Percentiles rank a stretch among this genome's conserved stretches.
Conservation (phyloP, 2,329 filamentous ascomycete species). For the Trichoderma sp. region DNA sequence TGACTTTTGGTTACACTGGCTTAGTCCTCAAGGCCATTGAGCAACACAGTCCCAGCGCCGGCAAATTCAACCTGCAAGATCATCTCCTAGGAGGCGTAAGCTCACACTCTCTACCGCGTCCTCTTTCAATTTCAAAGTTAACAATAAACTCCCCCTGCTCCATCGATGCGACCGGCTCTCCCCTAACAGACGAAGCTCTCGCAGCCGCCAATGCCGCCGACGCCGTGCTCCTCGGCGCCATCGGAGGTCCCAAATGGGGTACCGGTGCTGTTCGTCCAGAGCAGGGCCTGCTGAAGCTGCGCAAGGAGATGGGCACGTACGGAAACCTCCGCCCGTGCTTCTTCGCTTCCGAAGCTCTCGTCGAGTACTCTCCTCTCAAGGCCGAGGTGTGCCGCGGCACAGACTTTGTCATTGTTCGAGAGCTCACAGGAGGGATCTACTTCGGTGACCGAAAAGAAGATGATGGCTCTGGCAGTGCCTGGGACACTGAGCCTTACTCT, state of each 20-base stretch:
- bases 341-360: constrained; percentile 85
- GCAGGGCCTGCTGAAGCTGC: constrained; percentile 85
- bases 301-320: constrained; percentile 92
- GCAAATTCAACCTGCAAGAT: constrained; percentile 85
- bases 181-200: constrained; percentile 82
- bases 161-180: constrained; percentile 76
- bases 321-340: constrained; percentile 95
- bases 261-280: constrained; percentile 86
- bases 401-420: constrained; percentile 90
- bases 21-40: constrained; percentile 78
- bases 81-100: constrained; percentile 90
- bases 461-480: constrained; percentile 71
- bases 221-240: constrained; percentile 88
- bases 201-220: constrained; percentile 80
- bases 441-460: constrained; percentile 78
- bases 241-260: constrained; percentile 96
- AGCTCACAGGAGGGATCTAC: constrained; percentile 92
- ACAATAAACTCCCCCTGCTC: constrained; percentile 53
- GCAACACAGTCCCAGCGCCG: constrained; percentile 65
- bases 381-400: constrained; percentile 80
- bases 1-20: background rate
- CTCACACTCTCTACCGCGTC: background rate
- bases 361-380: constrained; percentile 85
- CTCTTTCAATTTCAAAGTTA: background rate
- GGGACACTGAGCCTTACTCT: constrained; percentile 87